These are phyloP conservation scores for Paraconiothyrium sp. DNA, from an alignment of 2,329 filamentous ascomycete species.

Conservation along the genomic window DNA sequence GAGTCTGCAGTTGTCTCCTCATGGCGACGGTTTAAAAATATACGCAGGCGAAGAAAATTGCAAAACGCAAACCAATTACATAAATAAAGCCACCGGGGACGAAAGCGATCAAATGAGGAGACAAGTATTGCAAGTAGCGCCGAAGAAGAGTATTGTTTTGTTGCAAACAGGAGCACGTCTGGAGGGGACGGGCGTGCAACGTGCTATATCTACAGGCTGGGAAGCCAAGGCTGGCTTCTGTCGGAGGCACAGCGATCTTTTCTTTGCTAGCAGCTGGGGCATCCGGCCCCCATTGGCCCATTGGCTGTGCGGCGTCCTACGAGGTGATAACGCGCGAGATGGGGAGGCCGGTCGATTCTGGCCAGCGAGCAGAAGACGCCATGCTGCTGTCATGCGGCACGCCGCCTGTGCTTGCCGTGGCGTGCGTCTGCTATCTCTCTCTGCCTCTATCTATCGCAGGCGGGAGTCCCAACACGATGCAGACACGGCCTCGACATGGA, in stretches of 20 bases:
- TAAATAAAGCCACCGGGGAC: conserved; percentile 14
- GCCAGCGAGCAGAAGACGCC: background rate
- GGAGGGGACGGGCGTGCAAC: conserved; percentile 5
- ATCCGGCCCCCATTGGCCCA: conserved; percentile 14
- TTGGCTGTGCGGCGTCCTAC: conserved; percentile 9
- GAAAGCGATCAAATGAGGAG: background rate
- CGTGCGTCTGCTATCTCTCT: background rate
- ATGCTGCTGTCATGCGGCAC: conserved; percentile 13
- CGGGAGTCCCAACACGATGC: background rate
- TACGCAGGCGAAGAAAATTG: background rate
- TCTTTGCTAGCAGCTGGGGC: background rate
- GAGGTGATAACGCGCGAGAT: background rate
- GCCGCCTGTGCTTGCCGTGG: background rate
- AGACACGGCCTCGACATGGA: background rate
- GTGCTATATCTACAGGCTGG: conserved; percentile 17
- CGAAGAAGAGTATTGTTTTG: background rate
- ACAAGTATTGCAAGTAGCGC: background rate
- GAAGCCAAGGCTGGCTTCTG: conserved; percentile 13
- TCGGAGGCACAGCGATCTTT: conserved; percentile 8
- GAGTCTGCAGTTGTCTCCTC: conserved; percentile 38
- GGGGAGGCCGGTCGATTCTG: conserved; percentile 1
- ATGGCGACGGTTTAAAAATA: conserved; percentile 1
- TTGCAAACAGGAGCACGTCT: background rate
- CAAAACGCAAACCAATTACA: conserved; percentile 9
- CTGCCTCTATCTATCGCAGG: background rate